Percentiles rank a stretch among this genome's conserved stretches.
These are phyloP conservation scores for Fraxinus excelsior DNA, from an alignment of 257 asterid genomes.

Conservation along the genomic window DNA sequence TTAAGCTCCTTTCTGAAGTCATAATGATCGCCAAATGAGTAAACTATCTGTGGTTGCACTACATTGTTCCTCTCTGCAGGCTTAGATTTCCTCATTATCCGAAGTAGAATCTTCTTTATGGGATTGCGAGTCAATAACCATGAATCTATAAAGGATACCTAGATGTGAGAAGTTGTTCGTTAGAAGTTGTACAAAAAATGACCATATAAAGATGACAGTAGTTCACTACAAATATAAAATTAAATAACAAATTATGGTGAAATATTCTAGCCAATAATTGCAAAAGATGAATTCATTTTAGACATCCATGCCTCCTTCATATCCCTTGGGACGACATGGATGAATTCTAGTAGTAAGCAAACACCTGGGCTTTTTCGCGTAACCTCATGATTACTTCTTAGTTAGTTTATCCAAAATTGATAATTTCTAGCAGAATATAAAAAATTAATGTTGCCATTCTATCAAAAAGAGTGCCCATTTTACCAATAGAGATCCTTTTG, in stretches of 20 bases:
- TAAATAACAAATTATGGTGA: neutral
- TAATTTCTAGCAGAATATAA: neutral
- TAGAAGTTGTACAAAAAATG: neutral
- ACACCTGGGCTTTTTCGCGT: neutral
- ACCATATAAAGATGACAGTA: neutral
- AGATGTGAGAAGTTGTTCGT: slow-evolving; percentile 20
- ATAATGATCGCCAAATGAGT: slow-evolving; percentile 87
- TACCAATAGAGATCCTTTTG: neutral
- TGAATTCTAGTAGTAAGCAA: neutral
- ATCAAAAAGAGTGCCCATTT: neutral
- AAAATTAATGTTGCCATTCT: neutral
- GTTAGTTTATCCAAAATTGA: neutral
- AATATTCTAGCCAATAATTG: neutral
- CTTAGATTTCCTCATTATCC: slow-evolving; percentile 67
- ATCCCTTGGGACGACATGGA: neutral
- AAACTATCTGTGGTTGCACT: slow-evolving; percentile 59
- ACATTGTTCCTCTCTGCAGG: slow-evolving; percentile 43
- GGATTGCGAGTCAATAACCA: slow-evolving; percentile 71
- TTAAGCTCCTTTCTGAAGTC: slow-evolving; percentile 87
- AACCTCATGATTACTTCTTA: neutral
- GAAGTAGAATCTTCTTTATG: slow-evolving; percentile 73
- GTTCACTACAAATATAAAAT: neutral
- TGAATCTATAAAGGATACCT: slow-evolving; percentile 84
- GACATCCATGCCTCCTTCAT: neutral
- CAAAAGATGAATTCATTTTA: neutral